Evolutionary conservation across 192 early-diverging fungal species (phyloP).

Genomic region (Podila verticillata): DNA sequence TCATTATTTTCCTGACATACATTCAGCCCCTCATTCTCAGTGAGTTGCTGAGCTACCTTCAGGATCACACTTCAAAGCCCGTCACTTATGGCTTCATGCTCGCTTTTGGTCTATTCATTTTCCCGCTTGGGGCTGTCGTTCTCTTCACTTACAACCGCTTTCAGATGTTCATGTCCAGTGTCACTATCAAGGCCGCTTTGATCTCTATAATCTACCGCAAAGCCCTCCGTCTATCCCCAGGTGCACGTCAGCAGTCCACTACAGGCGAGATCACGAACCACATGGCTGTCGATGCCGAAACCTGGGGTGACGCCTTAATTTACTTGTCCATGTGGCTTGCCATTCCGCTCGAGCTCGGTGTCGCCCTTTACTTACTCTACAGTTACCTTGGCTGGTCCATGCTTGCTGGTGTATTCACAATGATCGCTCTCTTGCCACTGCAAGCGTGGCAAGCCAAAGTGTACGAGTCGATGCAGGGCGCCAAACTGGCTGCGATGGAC

Average conservation of each 20-base stretch:
- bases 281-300: slow-evolving; percentile 27
- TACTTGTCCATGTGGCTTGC: background rate
- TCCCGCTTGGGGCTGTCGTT: slow-evolving; percentile 53
- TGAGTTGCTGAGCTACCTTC: slow-evolving; percentile 12
- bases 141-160: slow-evolving; percentile 52
- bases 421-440: slow-evolving; percentile 27
- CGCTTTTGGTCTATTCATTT: slow-evolving; percentile 52
- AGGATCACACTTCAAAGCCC: slow-evolving; percentile 31
- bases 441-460: slow-evolving; percentile 27
- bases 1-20: slow-evolving; percentile 20
- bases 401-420: slow-evolving; percentile 10
- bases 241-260: slow-evolving; percentile 25
- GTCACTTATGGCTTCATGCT: slow-evolving; percentile 57
- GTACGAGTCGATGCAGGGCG: slow-evolving; percentile 24
- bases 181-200: slow-evolving; percentile 57
- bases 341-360: slow-evolving; percentile 3
- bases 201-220: slow-evolving; percentile 70
- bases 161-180: slow-evolving; percentile 58
- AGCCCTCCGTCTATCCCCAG: slow-evolving; percentile 60
- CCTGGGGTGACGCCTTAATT: background rate
- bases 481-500: slow-evolving; percentile 36
- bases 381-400: slow-evolving; percentile 37
- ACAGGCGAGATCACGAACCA: slow-evolving; percentile 45
- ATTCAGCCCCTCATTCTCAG: slow-evolving; percentile 14
- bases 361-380: slow-evolving; percentile 3